Percentiles rank a stretch among this genome's conserved stretches.
These are phyloP conservation scores for Cetradonia linearis DNA, from an alignment of 495 filamentous ascomycete species.

Conservation along the genomic window DNA sequence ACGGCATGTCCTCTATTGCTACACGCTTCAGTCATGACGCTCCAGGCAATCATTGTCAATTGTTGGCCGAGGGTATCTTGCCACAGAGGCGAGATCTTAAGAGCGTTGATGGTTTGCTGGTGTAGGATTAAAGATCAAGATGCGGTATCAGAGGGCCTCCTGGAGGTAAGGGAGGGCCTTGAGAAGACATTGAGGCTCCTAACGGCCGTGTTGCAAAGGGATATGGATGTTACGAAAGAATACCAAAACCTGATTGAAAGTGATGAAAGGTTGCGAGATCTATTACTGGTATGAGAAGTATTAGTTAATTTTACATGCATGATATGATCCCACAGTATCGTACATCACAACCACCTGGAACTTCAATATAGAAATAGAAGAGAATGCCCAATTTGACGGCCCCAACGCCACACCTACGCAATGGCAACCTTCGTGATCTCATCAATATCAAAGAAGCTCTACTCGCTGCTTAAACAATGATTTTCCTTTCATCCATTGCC, in stretches of 20 bases:
- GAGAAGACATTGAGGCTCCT: constrained; percentile 13
- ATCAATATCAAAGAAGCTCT: constrained; percentile 31
- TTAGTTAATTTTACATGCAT: background rate
- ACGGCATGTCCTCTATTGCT: constrained; percentile 47
- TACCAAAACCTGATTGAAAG: constrained; percentile 13
- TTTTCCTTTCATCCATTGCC: constrained; percentile 87
- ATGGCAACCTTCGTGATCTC: background rate
- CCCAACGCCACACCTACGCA: constrained; percentile 7
- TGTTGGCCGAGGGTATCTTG: constrained; percentile 62
- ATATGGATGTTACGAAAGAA: constrained; percentile 9
- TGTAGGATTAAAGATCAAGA: constrained; percentile 43
- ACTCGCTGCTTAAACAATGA: constrained; percentile 86
- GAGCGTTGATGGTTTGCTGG: constrained; percentile 58
- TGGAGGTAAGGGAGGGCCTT: constrained; percentile 9
- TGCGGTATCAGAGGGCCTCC: background rate
- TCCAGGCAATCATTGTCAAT: constrained; percentile 51
- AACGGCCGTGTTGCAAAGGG: constrained; percentile 8
- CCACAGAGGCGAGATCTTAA: constrained; percentile 61
- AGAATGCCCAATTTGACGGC: background rate
- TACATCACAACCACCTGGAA: background rate
- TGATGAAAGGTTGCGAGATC: constrained; percentile 27
- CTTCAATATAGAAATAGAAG: background rate
- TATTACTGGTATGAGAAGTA: constrained; percentile 29
- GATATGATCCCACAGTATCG: background rate
- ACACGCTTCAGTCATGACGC: constrained; percentile 38